Conservation (phyloP, 805 yeast species). For the Wickerhamomyces alni region DNA sequence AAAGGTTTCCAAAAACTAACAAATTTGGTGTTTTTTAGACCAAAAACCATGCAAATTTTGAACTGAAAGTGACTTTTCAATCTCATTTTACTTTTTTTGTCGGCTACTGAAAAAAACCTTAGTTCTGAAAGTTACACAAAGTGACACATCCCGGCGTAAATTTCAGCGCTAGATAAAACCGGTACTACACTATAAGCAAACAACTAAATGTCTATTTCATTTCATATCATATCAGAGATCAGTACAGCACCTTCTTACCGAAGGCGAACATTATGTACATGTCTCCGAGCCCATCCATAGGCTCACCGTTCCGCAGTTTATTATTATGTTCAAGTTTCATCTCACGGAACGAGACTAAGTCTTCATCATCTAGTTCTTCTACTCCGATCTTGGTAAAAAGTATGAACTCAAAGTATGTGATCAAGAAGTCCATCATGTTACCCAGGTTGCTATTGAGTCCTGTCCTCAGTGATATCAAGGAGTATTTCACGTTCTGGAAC, state of each 20-base stretch:
- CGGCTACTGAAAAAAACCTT: too few relatives aligned
- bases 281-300: conserved; percentile 19
- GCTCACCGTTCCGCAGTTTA: conserved; percentile 13
- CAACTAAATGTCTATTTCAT: background rate
- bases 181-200: too few relatives aligned
- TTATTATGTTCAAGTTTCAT: conserved; percentile 16
- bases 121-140: conserved; percentile 11
- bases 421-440: conserved; percentile 16
- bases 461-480: conserved; percentile 16
- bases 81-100: conserved; percentile 1
- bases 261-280: conserved; percentile 18
- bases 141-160: background rate
- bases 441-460: conserved; percentile 20
- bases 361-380: conserved; percentile 9
- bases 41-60: conserved; percentile 11
- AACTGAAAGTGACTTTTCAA: background rate
- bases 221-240: background rate
- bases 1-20: conserved; percentile 6
- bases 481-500: conserved; percentile 13
- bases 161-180: conserved; percentile 1
- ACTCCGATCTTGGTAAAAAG: conserved; percentile 14
- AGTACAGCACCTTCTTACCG: conserved; percentile 8
- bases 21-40: conserved; percentile 8
- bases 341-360: conserved; percentile 11
- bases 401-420: conserved; percentile 16